phyloP scores from a whole-genome alignment of 1,284 basidiomycete species.

The Fistulinella cinereoalba region DNA sequence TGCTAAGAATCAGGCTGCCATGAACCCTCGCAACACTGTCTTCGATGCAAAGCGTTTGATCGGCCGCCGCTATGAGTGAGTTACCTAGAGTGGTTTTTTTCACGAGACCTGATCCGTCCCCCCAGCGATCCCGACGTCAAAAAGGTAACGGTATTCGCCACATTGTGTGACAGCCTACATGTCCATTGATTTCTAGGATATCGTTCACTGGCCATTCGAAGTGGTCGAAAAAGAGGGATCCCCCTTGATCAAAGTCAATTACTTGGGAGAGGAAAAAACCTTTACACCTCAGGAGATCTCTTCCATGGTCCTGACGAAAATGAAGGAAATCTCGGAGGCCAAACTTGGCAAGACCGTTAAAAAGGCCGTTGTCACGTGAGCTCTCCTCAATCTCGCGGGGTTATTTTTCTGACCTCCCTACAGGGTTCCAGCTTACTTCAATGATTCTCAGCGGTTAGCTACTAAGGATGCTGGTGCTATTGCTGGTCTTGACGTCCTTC shows the following conservation, averaged over 20 bases:
- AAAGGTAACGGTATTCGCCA: conserved; percentile 50
- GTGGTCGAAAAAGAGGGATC: conserved; percentile 93
- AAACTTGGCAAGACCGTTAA: conserved; percentile 95
- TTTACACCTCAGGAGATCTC: conserved; percentile 99
- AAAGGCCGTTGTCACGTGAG: conserved; percentile 92
- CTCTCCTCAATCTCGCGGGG: too few species aligned
- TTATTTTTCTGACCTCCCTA: too few species aligned
- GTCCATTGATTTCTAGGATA: conserved; percentile 52
- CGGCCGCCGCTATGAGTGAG: conserved; percentile 90
- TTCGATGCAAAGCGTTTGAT: conserved; percentile 98
- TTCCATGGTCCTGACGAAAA: conserved; percentile 97
- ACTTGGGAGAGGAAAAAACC: conserved; percentile 90
- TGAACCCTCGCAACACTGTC: conserved; percentile 95
- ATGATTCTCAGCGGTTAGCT: conserved; percentile 93
- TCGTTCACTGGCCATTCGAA: conserved; percentile 93
- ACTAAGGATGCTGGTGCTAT: conserved; percentile 96
- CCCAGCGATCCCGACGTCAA: conserved; percentile 80
- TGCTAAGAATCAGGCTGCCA: conserved; percentile 96
- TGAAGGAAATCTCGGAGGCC: conserved; percentile 99
- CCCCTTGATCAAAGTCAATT: conserved; percentile 93
- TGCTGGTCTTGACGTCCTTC: conserved; percentile 91
- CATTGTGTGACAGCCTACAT: neutral
- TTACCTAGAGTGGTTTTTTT: conserved; percentile 11
- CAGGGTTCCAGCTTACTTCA: conserved; percentile 95
- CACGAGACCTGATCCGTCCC: conserved; percentile 12